Conservation (phyloP, 441 rosid genomes). For the Adansonia gregorii region DNA sequence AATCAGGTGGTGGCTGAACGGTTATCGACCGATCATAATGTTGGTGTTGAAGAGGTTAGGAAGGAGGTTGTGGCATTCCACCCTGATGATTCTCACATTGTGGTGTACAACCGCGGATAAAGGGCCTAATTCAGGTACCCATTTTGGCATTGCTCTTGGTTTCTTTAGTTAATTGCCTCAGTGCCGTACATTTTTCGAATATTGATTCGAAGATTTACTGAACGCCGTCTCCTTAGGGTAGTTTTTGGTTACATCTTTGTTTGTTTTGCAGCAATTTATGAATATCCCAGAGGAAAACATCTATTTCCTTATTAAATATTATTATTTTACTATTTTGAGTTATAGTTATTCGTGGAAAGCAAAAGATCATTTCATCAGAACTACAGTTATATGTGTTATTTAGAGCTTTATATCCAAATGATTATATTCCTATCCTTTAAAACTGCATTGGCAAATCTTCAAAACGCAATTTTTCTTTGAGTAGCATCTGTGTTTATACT, state of each 20-base stretch:
- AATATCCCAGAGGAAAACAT: background rate
- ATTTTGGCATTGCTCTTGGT: background rate
- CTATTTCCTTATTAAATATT: too few relatives aligned
- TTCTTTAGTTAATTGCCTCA: background rate
- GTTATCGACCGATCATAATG: conserved; percentile 68
- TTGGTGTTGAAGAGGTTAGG: conserved; percentile 63
- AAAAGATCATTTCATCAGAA: conserved; percentile 3
- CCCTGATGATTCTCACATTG: conserved; percentile 66
- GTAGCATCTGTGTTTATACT: background rate
- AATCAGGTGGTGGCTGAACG: conserved; percentile 52
- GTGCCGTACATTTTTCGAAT: background rate
- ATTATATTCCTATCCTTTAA: background rate
- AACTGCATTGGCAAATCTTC: background rate
- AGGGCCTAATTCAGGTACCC: conserved; percentile 68
- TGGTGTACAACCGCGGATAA: conserved; percentile 57
- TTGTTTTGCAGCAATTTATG: background rate
- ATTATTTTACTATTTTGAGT: too few relatives aligned
- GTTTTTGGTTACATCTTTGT: background rate
- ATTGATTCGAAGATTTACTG: too few relatives aligned
- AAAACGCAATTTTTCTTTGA: background rate
- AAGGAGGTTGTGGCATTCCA: conserved; percentile 69
- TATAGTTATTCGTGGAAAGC: too few relatives aligned
- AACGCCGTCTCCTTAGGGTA: background rate
- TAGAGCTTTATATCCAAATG: background rate
- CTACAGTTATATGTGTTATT: too few relatives aligned